Percentiles rank a stretch among this genome's conserved stretches.
phyloP scores from a whole-genome alignment of 352 stramenopile species.

The Saprolegnia diclina region DNA sequence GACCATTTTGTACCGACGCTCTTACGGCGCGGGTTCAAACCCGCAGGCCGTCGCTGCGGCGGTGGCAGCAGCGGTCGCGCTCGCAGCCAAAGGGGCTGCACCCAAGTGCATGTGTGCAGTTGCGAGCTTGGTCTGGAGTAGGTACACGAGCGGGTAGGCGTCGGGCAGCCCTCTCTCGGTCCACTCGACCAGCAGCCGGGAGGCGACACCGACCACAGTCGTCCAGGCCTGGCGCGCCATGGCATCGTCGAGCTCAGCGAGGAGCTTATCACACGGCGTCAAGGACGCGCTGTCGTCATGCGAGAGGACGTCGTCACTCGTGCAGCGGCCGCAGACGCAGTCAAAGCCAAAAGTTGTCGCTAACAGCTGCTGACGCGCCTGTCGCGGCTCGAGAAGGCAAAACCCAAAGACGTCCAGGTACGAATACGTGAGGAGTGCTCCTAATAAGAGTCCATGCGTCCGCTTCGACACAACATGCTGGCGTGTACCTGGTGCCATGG shows the following conservation, averaged over 20 bases:
- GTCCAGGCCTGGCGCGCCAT: neutral
- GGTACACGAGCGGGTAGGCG: constrained; percentile 17
- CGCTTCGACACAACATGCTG: too few relatives aligned
- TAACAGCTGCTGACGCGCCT: neutral
- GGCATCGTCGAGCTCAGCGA: constrained; percentile 4
- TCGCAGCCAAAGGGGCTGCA: neutral
- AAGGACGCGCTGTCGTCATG: neutral
- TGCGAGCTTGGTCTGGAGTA: neutral
- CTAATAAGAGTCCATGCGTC: neutral
- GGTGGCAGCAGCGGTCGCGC: neutral
- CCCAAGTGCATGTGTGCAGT: neutral
- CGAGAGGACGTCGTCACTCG: too few relatives aligned
- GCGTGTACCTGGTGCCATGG: constrained; percentile 7
- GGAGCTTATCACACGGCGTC: neutral
- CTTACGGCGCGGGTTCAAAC: neutral
- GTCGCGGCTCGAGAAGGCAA: neutral
- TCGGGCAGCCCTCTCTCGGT: neutral
- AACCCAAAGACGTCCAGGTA: constrained; percentile 21
- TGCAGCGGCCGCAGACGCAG: constrained; percentile 14
- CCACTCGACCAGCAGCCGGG: neutral
- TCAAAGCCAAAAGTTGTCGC: constrained; percentile 16
- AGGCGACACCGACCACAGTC: neutral
- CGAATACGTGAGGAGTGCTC: constrained; percentile 8
- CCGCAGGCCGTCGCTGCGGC: neutral
- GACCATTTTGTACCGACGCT: neutral